A percentile compares a stretch with the other conserved stretches of the same genome.
phyloP scores from a whole-genome alignment of 352 stramenopile species.

The Aphanomyces cochlioides region DNA sequence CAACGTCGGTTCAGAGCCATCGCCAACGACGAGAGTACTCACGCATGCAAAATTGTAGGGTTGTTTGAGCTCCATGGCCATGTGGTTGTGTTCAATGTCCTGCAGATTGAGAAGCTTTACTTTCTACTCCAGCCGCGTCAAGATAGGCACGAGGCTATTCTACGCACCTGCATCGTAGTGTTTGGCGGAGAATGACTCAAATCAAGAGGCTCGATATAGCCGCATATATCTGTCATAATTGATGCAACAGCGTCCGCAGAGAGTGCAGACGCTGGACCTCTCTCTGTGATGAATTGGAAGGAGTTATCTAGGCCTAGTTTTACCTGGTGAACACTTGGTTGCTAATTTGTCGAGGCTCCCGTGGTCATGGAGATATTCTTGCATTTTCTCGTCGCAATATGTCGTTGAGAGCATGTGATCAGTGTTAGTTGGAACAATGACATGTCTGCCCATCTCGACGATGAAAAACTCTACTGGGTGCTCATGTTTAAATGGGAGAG shows the following conservation, averaged over 20 bases:
- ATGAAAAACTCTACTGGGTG: conserved; percentile 10
- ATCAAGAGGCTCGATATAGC: not conserved
- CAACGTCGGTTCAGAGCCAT: conserved; percentile 50
- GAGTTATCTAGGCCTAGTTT: too few relatives aligned
- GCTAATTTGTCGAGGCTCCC: not conserved
- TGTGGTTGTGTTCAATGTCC: conserved; percentile 27
- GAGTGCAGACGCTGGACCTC: too few relatives aligned
- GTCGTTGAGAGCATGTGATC: not conserved
- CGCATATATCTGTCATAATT: conserved; percentile 14
- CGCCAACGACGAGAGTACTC: conserved; percentile 55
- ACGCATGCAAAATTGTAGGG: conserved; percentile 41
- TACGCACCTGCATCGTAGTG: not conserved
- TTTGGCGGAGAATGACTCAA: not conserved
- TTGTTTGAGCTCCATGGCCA: conserved; percentile 10
- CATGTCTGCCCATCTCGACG: conserved; percentile 9
- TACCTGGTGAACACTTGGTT: too few relatives aligned
- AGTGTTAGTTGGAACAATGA: not conserved
- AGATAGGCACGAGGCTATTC: too few relatives aligned
- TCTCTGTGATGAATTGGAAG: too few relatives aligned
- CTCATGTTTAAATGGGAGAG: not conserved
- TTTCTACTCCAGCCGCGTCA: too few relatives aligned
- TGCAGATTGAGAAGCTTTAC: conserved; percentile 11
- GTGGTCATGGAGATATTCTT: conserved; percentile 13
- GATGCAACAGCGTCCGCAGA: not conserved
- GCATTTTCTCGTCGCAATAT: conserved; percentile 18